Conservation (phyloP, 1,284 basidiomycete genomes). For the Sporisorium iseilematis-ciliati region DNA sequence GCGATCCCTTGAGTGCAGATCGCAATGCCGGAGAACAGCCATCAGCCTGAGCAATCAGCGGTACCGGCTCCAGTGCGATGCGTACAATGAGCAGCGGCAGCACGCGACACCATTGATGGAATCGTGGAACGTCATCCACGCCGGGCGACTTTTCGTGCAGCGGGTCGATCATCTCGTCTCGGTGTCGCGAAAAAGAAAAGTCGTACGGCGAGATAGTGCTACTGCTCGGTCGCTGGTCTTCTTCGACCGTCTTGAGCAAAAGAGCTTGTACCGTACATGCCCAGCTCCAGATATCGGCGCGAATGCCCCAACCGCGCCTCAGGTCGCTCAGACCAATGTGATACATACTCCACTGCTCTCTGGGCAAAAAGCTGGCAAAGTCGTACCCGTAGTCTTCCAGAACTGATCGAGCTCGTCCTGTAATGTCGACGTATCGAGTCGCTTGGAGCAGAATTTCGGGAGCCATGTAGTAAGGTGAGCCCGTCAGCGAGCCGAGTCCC, state of each 20-base stretch:
- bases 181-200: slow-evolving; percentile 56
- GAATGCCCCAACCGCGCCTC: slow-evolving; percentile 58
- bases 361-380: slow-evolving; percentile 28
- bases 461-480: slow-evolving; percentile 62
- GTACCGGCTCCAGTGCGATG: slow-evolving; percentile 29
- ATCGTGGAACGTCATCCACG: slow-evolving; percentile 53
- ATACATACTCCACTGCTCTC: slow-evolving; percentile 33
- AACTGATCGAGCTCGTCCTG: slow-evolving; percentile 43
- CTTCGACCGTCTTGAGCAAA: slow-evolving; percentile 45
- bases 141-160: slow-evolving; percentile 38
- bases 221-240: slow-evolving; percentile 40
- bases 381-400: slow-evolving; percentile 58
- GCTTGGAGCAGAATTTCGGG: slow-evolving; percentile 63
- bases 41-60: slow-evolving; percentile 28
- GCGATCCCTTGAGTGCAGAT: slow-evolving; percentile 31
- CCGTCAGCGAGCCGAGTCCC: slow-evolving; percentile 60
- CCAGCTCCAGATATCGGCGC: slow-evolving; percentile 64
- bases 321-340: slow-evolving; percentile 52
- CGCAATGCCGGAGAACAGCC: slow-evolving; percentile 26
- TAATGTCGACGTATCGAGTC: slow-evolving; percentile 46
- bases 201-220: slow-evolving; percentile 59
- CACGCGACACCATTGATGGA: slow-evolving; percentile 58
- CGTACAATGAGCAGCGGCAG: slow-evolving; percentile 54
- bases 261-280: slow-evolving; percentile 57
- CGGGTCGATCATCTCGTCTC: slow-evolving; percentile 51